These are phyloP conservation scores for Hemisphaericaspora subhashii DNA, from an alignment of 1,139 yeast genomes.

Conservation along the genomic window DNA sequence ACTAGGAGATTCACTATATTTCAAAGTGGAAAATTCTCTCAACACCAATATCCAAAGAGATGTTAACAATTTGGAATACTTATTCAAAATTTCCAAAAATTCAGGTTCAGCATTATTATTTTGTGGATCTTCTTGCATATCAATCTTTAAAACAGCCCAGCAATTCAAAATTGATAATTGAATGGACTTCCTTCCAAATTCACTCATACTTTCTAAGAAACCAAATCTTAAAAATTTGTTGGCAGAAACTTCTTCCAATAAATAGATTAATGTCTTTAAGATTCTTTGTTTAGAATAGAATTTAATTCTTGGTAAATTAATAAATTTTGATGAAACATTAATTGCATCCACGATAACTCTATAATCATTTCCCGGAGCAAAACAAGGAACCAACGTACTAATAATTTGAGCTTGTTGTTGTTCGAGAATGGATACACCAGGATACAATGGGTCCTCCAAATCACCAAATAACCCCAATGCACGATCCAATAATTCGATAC, in stretches of 20 bases:
- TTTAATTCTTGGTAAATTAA: constrained; percentile 49
- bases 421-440: constrained; percentile 71
- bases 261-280: constrained; percentile 61
- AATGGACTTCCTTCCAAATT: constrained; percentile 60
- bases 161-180: constrained; percentile 75
- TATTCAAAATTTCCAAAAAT: constrained; percentile 47
- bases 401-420: constrained; percentile 95
- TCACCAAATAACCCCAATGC: constrained; percentile 51
- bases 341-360: constrained; percentile 77
- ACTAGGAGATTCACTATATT: constrained; percentile 51
- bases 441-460: constrained; percentile 71
- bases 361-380: constrained; percentile 70
- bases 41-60: constrained; percentile 80
- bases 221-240: constrained; percentile 44
- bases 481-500: constrained; percentile 58
- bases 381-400: constrained; percentile 90
- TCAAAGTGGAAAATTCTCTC: constrained; percentile 69
- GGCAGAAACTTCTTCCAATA: constrained; percentile 63
- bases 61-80: constrained; percentile 59
- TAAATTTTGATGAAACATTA: constrained; percentile 74
- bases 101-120: constrained; percentile 30
- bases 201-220: constrained; percentile 45
- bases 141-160: constrained; percentile 81
- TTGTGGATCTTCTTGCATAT: constrained; percentile 34
- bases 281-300: constrained; percentile 61